Evolutionary conservation across 2,329 filamentous ascomycete species (phyloP), one percentile per base, ranked within the genome.

Genomic region (Blastomyces silverae): DNA sequence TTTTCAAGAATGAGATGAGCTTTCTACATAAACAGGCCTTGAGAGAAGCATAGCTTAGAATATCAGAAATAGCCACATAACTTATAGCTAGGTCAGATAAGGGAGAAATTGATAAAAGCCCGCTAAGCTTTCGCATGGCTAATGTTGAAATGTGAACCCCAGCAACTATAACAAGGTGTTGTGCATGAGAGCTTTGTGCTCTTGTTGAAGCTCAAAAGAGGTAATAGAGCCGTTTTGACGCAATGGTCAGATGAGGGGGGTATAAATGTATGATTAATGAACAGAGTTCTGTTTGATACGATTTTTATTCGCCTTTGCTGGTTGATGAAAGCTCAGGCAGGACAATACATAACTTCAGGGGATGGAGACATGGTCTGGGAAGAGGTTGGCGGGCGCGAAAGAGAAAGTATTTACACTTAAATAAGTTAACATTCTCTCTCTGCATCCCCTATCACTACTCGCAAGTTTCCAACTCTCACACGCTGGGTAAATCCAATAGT

Each of bases 201-300:
- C 10, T 42, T 8, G 34, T 1, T 1, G 20, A 25, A 58, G n/a
- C 34, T 34, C 17, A 25, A 58, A 58, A n/a, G 34, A 17, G 53
- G 31, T 5, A 58, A 15, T 58, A 58, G n/a, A 58, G 34, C 55
- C 55, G 55, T 58, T 39, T 37, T 5, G 31, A 42, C 5, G 34
- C 8, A 58, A 42, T 58, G 55, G 55, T 58, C 55, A 58, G 55
- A 58, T 58, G 55, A 58, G 53, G 31, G 55, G 53, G 31, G 55
- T 42, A 58, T 58, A 58, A 42, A 58, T 42, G 55, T 22, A 34
- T 42, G n/a, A 25, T 25, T 58, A 58, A n/a, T 5, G 3, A 7
- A 13, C 15, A 39, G 34, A 34, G 55, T 15, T 58, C 34, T 22
- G 5, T 56, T 56, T 37, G 53, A 25, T 42, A 42, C 6, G 8